Evolutionary conservation across 495 filamentous ascomycete genomes (phyloP), one percentile per base, ranked within the genome.

Genomic region (Opeltia flavorubescens): DNA sequence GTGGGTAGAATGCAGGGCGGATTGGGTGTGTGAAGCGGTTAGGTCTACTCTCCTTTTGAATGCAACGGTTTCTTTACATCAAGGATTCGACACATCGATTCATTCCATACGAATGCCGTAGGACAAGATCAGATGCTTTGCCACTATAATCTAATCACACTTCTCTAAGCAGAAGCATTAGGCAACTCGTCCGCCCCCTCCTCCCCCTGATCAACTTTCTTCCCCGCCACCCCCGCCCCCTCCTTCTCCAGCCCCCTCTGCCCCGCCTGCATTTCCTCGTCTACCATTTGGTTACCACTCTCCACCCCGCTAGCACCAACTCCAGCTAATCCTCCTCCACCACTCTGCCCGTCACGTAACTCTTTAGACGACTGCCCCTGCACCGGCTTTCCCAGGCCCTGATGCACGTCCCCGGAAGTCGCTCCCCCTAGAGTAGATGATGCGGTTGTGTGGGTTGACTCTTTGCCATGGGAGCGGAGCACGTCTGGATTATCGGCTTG

Each of bases 361-460:
- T 91, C 81, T 2, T 52, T 55, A 43, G 61, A 67, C 9, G 76
- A 76, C 66, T 80, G 69, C 1, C 83, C 84, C 28, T 73, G 63
- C 2, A 70, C 63, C 0, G 83, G 83, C 35, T 77, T 70, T 0
- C 80, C 80, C 0, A 76, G 43, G 0, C 78, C 74, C 0, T 61
- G 64, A 62, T 87, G 58, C 4, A 89, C 69, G 43, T 78, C 75
- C 26, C 55, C 55, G 3, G 75, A 81, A 0, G 80, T 84, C 2
- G 81, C 69, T 4, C 85, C 84, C 17, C 57, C 59, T 12, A 85
- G 57, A 0, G 78, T 77, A 23, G 76, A 71, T 0, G 60, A 58
- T 3, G 80, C 71, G 7, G 58, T 62, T 5, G 68, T 68, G 47
- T 55, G 55, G 3, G 66, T 71, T 20, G 56, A 55, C 51, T 70